phyloP scores from a whole-genome alignment of 495 filamentous ascomycete species.

The Aspergillus baeticus region DNA sequence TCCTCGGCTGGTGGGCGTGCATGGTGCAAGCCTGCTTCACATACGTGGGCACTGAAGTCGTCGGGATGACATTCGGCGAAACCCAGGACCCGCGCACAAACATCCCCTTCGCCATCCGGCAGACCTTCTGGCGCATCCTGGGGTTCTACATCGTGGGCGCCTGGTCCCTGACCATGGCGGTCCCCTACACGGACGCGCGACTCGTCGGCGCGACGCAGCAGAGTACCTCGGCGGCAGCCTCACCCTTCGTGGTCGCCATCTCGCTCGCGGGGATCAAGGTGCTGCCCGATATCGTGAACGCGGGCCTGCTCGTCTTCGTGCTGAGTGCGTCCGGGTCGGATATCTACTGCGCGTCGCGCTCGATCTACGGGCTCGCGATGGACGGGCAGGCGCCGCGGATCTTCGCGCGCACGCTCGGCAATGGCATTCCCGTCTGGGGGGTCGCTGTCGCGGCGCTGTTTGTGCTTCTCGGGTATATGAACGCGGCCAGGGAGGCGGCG shows the following conservation, averaged over 20 bases:
- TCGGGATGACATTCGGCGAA: conserved; percentile 13
- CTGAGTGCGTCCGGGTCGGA: conserved; percentile 1
- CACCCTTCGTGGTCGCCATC: conserved; percentile 12
- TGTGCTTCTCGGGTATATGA: conserved; percentile 55
- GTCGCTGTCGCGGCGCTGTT: conserved; percentile 33
- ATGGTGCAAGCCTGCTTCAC: conserved; percentile 29
- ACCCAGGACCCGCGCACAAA: not conserved
- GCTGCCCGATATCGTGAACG: conserved; percentile 11
- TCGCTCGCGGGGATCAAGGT: not conserved
- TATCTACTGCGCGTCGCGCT: conserved; percentile 68
- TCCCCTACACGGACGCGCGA: not conserved
- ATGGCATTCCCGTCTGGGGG: not conserved
- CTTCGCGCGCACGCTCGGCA: conserved; percentile 12
- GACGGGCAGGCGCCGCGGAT: conserved; percentile 63
- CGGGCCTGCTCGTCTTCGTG: conserved; percentile 2
- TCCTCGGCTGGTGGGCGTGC: conserved; percentile 66
- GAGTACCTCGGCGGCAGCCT: not conserved
- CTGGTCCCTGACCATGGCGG: conserved; percentile 1
- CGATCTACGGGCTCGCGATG: conserved; percentile 66
- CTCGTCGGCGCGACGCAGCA: conserved; percentile 3
- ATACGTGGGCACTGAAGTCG: conserved; percentile 12
- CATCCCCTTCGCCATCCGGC: conserved; percentile 8
- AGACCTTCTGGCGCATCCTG: conserved; percentile 13
- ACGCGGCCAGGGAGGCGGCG: conserved; percentile 29
- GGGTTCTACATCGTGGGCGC: conserved; percentile 12